phyloP scores from a whole-genome alignment of 2,329 filamentous ascomycete genomes.

The Alternaria postmessia region DNA sequence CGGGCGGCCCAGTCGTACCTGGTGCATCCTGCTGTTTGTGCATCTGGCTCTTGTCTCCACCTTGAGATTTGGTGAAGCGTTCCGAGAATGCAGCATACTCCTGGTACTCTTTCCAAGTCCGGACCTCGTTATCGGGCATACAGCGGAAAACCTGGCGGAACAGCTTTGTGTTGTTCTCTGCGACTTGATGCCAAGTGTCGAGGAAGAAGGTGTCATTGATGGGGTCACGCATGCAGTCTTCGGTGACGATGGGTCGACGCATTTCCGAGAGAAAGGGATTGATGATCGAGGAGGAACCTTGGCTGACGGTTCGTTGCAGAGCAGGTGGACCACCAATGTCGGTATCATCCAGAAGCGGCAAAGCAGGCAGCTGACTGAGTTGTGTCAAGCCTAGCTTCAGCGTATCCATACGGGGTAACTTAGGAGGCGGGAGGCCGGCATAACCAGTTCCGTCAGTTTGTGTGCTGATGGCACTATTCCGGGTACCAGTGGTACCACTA shows the following conservation, averaged over 20 bases:
- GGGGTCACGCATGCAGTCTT: constrained; percentile 95
- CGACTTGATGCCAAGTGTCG: constrained; percentile 85
- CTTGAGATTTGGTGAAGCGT: constrained; percentile 74
- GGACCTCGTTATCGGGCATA: constrained; percentile 95
- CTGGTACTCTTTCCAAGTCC: constrained; percentile 91
- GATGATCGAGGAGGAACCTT: constrained; percentile 58
- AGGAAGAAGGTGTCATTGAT: constrained; percentile 82
- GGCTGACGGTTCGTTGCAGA: constrained; percentile 61
- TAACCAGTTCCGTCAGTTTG: constrained; percentile 54
- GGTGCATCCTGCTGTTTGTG: constrained; percentile 59
- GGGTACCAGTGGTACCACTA: constrained; percentile 45
- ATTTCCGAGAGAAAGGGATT: constrained; percentile 70
- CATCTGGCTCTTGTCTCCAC: constrained; percentile 61
- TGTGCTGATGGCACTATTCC: constrained; percentile 40
- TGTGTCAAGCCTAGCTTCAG: constrained; percentile 73
- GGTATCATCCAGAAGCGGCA: constrained; percentile 77
- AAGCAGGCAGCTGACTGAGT: constrained; percentile 72
- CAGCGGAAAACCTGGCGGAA: constrained; percentile 94
- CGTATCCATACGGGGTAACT: constrained; percentile 67
- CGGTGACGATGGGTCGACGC: constrained; percentile 75
- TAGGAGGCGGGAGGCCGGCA: constrained; percentile 67
- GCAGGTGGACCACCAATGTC: constrained; percentile 78
- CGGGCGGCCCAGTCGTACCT: constrained; percentile 60
- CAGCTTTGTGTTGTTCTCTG: constrained; percentile 93
- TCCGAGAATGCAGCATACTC: constrained; percentile 80